These are phyloP conservation scores for Trametes gibbosa DNA, from an alignment of 768 basidiomycete species.

Conservation along the genomic window DNA sequence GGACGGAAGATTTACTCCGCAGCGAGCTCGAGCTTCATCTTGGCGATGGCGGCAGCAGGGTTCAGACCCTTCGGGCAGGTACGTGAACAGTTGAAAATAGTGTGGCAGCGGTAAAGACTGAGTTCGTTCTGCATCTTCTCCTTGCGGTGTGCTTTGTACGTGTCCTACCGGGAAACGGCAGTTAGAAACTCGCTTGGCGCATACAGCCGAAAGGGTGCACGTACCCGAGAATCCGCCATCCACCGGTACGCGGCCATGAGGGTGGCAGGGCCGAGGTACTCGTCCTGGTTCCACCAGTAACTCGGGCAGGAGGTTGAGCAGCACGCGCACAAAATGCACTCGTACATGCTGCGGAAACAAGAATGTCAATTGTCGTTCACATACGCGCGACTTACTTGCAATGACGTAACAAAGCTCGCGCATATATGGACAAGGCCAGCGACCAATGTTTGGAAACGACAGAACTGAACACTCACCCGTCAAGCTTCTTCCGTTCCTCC, in stretches of 20 bases:
- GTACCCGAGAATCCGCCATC: slow-evolving; percentile 93
- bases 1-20: slow-evolving; percentile 46
- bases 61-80: slow-evolving; percentile 98
- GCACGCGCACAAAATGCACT: slow-evolving; percentile 95
- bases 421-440: slow-evolving; percentile 7
- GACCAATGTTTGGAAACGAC: background rate
- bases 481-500: slow-evolving; percentile 93
- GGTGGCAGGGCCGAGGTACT: slow-evolving; percentile 96
- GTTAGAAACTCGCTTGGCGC: no score
- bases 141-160: slow-evolving; percentile 74
- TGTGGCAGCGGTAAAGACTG: slow-evolving; percentile 97
- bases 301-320: slow-evolving; percentile 97
- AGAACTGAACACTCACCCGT: slow-evolving; percentile 35
- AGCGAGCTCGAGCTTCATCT: slow-evolving; percentile 90
- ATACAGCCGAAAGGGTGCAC: background rate
- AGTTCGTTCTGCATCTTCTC: slow-evolving; percentile 94
- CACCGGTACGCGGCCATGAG: slow-evolving; percentile 97
- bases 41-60: slow-evolving; percentile 87
- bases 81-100: slow-evolving; percentile 96
- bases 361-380: background rate
- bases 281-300: slow-evolving; percentile 99
- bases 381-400: background rate
- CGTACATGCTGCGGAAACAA: slow-evolving; percentile 79
- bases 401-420: slow-evolving; percentile 24
- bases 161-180: slow-evolving; percentile 49